Base-by-base conservation (phyloP, 179 eudicot species). In the Patellifolia procumbens region DNA sequence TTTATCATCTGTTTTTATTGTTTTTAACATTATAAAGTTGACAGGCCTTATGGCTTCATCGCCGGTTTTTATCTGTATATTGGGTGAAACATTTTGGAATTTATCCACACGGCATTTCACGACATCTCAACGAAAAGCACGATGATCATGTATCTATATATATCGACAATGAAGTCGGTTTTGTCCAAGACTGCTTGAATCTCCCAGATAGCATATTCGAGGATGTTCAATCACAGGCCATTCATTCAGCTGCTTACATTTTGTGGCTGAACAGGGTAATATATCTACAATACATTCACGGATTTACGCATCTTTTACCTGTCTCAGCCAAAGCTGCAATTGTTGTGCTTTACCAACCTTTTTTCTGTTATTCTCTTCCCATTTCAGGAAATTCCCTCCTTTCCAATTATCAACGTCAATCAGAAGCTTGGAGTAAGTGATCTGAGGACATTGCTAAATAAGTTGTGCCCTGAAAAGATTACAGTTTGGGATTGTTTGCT, bases 1-100 rank as follows among this genome's bases (percentile, higher is more conserved):
- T n/a, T n/a, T n/a, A n/a, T n/a, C n/a, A n/a, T n/a, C n/a, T n/a
- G n/a, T n/a, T n/a, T n/a, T n/a, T n/a, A n/a, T n/a, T n/a, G n/a
- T n/a, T n/a, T n/a, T 34, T 61, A 74, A 43, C 46, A 3, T 2
- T 11, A 29, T n/a, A 0, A 42, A 34, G 64, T 70, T 78, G 37
- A 58, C 88, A 93, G 98, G 90, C 98, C n/a, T 73, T 92, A 67
- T 92, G 98, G 97, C 91, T 92, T 78, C 92, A 94, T 78, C 97
- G 96, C 13, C 93, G 96, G 46, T 92, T 90, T 78, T 87, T 92
- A 72, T 90, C 92, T 20, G 72, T 87, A 24, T 69, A 78, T 55
- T 92, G 97, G 97, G 81, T 76, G 66, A 86, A 88, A 74, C 79
- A 83, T 76, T 80, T 90, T 34, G 82, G 75, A 35, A 71, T 76